Base-by-base conservation (phyloP, 805 yeast genomes). In the Henningerozyma blattae region DNA sequence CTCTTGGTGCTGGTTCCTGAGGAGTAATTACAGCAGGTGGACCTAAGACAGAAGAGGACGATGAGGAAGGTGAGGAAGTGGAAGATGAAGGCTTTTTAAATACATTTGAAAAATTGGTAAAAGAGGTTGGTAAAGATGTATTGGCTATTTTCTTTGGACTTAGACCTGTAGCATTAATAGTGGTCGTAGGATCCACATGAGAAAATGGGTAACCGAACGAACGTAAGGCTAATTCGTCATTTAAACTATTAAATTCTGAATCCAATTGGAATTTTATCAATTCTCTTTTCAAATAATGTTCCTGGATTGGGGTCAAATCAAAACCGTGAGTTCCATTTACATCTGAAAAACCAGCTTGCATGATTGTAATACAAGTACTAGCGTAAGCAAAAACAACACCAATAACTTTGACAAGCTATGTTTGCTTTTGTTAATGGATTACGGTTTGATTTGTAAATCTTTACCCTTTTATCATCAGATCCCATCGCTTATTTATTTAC, bases 211-310 rank as follows among this genome's bases (percentile, higher is more conserved):
- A 67, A 0, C 96, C 96, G 44, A 89, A 68, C 33, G 68, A 59
- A 27, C 80, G 64, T 27, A 89, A 61, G 10, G 86, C 77, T 15
- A 70, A 60, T 22, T 75, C 71, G 38, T 75, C 72, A 39, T 75
- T 69, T 27, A 86, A 56, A 16, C 53, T 54, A 19, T 62, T 69
- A 28, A 85, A 62, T 53, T 89, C 98, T 4, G 64, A 50, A 10
- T 67, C 64, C 22, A 86, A 58, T 48, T 81, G 71, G 10, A 68
- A 62, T 40, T 72, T 68, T 18, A 89, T 59, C 14, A 89, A 64
- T 56, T 83, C 87, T 47, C 93, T 75, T 56, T 89, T 89, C 34
- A 91, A 66, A 54, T 80, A 82, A 49, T 89, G 96, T 56, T 85
- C 94, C 52, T 87, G 84, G 0, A 70, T 64, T 3, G 87, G 33